These are phyloP conservation scores for Quercus glauca DNA, from an alignment of 306 rosid species.

Conservation along the genomic window DNA sequence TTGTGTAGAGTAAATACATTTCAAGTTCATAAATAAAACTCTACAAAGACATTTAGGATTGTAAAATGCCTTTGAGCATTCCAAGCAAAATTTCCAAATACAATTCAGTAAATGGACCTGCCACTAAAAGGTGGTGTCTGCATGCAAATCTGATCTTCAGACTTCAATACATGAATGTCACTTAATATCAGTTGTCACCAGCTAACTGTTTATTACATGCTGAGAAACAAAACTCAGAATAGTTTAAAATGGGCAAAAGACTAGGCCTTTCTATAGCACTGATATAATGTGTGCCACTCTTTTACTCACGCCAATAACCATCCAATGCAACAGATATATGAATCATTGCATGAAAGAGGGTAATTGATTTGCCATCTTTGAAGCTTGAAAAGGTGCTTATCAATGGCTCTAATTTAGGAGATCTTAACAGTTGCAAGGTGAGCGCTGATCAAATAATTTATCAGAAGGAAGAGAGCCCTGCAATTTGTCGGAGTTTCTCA, in stretches of 20 bases:
- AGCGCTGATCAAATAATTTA: background rate
- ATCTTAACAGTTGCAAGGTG: background rate
- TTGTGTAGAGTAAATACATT: background rate
- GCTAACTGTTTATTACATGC: background rate
- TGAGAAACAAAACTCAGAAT: background rate
- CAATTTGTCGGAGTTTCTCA: slow-evolving; percentile 73
- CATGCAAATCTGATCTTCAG: background rate
- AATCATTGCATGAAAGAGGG: background rate
- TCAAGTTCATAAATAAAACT: background rate
- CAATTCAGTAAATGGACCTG: too few relatives aligned
- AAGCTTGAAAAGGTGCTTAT: background rate
- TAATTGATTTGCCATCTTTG: background rate
- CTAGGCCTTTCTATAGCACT: background rate
- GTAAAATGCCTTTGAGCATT: background rate
- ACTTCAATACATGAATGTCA: background rate
- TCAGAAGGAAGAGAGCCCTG: slow-evolving; percentile 81
- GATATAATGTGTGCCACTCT: background rate
- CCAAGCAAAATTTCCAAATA: background rate
- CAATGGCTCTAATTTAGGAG: background rate
- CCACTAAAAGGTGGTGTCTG: background rate
- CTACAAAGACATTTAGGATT: background rate
- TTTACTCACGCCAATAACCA: background rate
- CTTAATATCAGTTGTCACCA: background rate
- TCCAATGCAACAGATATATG: background rate
- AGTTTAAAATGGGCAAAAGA: background rate